Percentiles rank a stretch among this genome's conserved stretches.
These are phyloP conservation scores for Ophiostoma sp. DNA, from an alignment of 2,329 filamentous ascomycete genomes.

Conservation along the genomic window DNA sequence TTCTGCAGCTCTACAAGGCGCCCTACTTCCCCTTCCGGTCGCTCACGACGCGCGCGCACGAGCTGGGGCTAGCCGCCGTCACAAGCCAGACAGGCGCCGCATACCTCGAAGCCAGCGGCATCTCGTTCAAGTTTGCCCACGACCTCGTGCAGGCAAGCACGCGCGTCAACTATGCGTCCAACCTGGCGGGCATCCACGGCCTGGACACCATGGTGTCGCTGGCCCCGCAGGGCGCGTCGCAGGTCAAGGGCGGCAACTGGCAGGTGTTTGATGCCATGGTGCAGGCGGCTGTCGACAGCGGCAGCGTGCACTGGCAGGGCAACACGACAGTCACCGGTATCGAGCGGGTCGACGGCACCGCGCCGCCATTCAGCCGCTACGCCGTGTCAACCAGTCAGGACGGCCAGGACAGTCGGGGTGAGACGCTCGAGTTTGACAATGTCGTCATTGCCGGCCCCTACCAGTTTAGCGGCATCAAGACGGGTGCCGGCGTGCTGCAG, in stretches of 20 bases:
- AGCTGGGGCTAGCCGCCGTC: slow-evolving; percentile 60
- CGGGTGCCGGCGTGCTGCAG: slow-evolving; percentile 62
- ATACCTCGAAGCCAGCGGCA: slow-evolving; percentile 59
- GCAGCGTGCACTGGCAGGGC: slow-evolving; percentile 55
- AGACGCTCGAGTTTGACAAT: slow-evolving; percentile 56
- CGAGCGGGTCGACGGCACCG: background rate
- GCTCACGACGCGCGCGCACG: slow-evolving; percentile 61
- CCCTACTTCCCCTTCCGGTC: slow-evolving; percentile 81
- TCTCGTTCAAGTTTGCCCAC: slow-evolving; percentile 61
- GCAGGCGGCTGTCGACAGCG: slow-evolving; percentile 60
- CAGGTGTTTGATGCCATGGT: slow-evolving; percentile 85
- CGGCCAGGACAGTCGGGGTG: background rate
- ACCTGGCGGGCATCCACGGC: slow-evolving; percentile 79
- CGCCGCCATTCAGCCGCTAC: slow-evolving; percentile 38
- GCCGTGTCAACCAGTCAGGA: slow-evolving; percentile 37
- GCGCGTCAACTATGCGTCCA: slow-evolving; percentile 90
- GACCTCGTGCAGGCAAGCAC: slow-evolving; percentile 89
- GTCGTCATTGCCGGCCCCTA: slow-evolving; percentile 78
- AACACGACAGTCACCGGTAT: slow-evolving; percentile 59
- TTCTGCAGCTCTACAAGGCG: slow-evolving; percentile 72
- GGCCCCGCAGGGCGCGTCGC: slow-evolving; percentile 76
- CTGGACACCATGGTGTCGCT: slow-evolving; percentile 88
- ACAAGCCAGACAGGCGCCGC: slow-evolving; percentile 65
- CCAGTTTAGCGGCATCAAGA: slow-evolving; percentile 68
- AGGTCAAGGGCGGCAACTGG: slow-evolving; percentile 85